phyloP scores from a whole-genome alignment of 371 early-diverging fungal genomes.

The Actinomortierella wolfii region DNA sequence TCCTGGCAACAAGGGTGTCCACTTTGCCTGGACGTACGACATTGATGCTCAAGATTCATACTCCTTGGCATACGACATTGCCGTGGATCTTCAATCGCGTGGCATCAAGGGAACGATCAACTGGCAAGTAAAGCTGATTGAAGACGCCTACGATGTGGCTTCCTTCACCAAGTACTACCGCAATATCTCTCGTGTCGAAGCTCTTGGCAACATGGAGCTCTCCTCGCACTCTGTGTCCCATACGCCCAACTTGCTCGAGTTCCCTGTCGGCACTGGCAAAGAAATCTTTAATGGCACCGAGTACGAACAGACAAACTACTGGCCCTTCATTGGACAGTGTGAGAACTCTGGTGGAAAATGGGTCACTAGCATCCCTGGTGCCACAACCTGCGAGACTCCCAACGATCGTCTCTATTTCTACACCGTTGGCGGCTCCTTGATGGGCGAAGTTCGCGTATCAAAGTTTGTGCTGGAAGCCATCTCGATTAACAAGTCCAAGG shows the following conservation, averaged over 20 bases:
- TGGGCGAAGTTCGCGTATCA: conserved; percentile 26
- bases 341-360: conserved; percentile 8
- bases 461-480: conserved; percentile 28
- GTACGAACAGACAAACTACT: conserved; percentile 15
- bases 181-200: conserved; percentile 25
- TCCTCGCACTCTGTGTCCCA: conserved; percentile 27
- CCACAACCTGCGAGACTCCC: conserved; percentile 21
- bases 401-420: conserved; percentile 11
- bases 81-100: conserved; percentile 20
- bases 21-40: conserved; percentile 30
- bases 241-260: conserved; percentile 13
- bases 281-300: conserved; percentile 17
- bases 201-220: conserved; percentile 32
- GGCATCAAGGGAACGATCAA: conserved; percentile 24
- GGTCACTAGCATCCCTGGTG: conserved; percentile 12
- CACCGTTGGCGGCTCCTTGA: conserved; percentile 15
- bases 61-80: conserved; percentile 6
- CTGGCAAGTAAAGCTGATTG: conserved; percentile 24
- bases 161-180: conserved; percentile 21
- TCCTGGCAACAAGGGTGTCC: conserved; percentile 28
- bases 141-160: conserved; percentile 25
- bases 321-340: conserved; percentile 35
- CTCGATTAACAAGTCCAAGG: conserved; percentile 10
- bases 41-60: conserved; percentile 28
- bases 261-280: conserved; percentile 28